A percentile compares a stretch with the other conserved stretches of the same genome.
Conservation (phyloP, 2,329 filamentous ascomycete species). For the Microthyrium microscopicum region DNA sequence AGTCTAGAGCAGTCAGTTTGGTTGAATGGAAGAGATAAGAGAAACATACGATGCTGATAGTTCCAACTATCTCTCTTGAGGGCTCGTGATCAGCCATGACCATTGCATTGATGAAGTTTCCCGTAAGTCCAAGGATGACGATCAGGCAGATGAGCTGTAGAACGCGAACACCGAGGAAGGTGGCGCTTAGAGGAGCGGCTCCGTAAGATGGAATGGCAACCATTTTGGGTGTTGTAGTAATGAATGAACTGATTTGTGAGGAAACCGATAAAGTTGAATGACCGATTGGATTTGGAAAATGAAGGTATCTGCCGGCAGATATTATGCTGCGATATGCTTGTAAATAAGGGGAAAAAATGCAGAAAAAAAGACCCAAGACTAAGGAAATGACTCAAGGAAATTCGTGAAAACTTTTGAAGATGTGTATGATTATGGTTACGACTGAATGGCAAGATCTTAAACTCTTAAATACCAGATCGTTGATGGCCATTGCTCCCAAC, state of each 20-base stretch:
- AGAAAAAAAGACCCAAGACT: slow-evolving; percentile 16
- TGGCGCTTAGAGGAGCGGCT: slow-evolving; percentile 51
- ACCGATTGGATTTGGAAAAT: slow-evolving; percentile 10
- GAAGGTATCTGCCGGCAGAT: slow-evolving; percentile 21
- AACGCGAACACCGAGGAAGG: slow-evolving; percentile 57
- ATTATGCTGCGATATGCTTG: slow-evolving; percentile 11
- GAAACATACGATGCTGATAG: slow-evolving; percentile 57
- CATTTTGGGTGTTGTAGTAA: slow-evolving; percentile 22
- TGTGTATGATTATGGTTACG: too few relatives aligned
- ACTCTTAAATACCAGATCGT: not conserved
- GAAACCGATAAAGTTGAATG: not conserved
- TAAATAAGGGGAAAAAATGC: slow-evolving; percentile 17
- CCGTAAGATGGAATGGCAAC: slow-evolving; percentile 46
- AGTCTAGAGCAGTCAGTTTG: slow-evolving; percentile 36
- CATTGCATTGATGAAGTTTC: slow-evolving; percentile 69
- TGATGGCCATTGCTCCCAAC: too few relatives aligned
- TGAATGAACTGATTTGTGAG: slow-evolving; percentile 9
- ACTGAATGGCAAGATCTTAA: slow-evolving; percentile 5
- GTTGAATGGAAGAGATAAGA: not conserved
- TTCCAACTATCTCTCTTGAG: slow-evolving; percentile 59
- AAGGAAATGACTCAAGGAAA: slow-evolving; percentile 19
- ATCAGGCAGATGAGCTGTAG: slow-evolving; percentile 58
- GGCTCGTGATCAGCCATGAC: slow-evolving; percentile 47
- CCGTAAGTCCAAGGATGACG: slow-evolving; percentile 60
- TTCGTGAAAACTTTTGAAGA: slow-evolving; percentile 14